Base-by-base conservation (phyloP, 306 rosid species). In the Fagus sylvatica region DNA sequence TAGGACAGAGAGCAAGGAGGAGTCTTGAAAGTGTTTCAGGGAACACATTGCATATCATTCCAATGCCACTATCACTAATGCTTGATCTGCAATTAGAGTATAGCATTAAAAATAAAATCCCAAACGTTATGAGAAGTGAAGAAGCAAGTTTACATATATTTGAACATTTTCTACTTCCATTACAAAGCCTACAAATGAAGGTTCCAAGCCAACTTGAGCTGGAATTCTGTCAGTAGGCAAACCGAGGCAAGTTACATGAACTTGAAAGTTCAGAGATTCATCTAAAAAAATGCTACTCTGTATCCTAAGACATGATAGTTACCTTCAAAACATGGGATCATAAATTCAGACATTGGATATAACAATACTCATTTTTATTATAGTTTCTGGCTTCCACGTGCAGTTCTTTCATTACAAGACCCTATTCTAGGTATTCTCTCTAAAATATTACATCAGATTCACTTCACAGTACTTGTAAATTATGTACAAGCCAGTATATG, bases 1-100 rank as follows among this genome's bases (percentile, higher is more conserved):
- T 93, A 28, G 97, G 98, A 79, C 99, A 96, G 76, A 96, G 93
- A 62, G 99, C 98, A 84, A 96, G 94, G 15, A 93, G 99, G 61
- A 93, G 96, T 71, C 93, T 93, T 54, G 85, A 84, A 76, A 96
- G 61, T 49, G 99, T 87, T 64, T 90, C 94, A 48, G 98, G 89
- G 81, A 90, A 90, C 69, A 87, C 98, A 76, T 87, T 93, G 87
- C 98, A 96, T 81, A 96, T 96, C 78, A 96, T 96, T 78, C 97
- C 96, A 76, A 96, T 85, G 80, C 98, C 99, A 80, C 93, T 85
- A 85, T 96, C 99, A 81, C 89, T 96, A 78, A 96, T 75, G 85
- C 98, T 88, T 69, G 99, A 96, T 80, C 99, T 96, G 93, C 36
- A 76, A 82, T 36, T 65, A 43, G 32, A 82, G 75, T 53, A 22